Evolutionary conservation across 169 alveolate genomes (phyloP), one percentile per base, ranked within the genome.

Genomic region (Haemoproteus tartakovskyi): DNA sequence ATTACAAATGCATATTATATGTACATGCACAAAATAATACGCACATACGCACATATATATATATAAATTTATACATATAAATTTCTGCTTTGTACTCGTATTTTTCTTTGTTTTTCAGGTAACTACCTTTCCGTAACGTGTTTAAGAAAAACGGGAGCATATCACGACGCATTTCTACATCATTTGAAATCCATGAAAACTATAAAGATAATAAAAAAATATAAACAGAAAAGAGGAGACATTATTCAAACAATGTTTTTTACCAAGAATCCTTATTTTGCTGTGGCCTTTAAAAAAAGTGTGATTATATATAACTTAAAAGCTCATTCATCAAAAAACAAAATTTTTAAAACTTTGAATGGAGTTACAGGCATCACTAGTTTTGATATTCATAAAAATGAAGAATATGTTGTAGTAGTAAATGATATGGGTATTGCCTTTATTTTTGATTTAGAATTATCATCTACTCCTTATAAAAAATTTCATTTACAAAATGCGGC

Each of bases 101-200:
- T n/a, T n/a, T n/a, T n/a, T n/a, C n/a, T n/a, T n/a, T n/a, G n/a
- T n/a, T n/a, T 18, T 43, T 16, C 33, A 74, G 84, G 84, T 8
- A 74, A 74, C 47, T 74, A 74, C 48, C 51, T 74, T 26, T 74
- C 84, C 2, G 84, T 74, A 22, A 74, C 84, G 29, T 74, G 84
- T 36, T 27, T 74, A 33, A 18, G 84, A 74, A 74, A 46, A 3
- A 26, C 46, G 21, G 84, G 84, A 8, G 78, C 54, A n/a, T 74
- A 74, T 50, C 60, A 74, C 41, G 16, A 56, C 43, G 54, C 78
- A 26, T 74, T 56, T 30, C 45, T 74, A 46, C 84, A 74, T 26
- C 84, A 74, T 43, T 27, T 74, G 22, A 74, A 74, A 56, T 41
- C 78, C 8, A 74, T 74, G 84, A 74, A 59, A 41, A 45, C 84